Evolutionary conservation across 176 grass and related monocot genomes (phyloP).

Genomic region (Phragmites australis): DNA sequence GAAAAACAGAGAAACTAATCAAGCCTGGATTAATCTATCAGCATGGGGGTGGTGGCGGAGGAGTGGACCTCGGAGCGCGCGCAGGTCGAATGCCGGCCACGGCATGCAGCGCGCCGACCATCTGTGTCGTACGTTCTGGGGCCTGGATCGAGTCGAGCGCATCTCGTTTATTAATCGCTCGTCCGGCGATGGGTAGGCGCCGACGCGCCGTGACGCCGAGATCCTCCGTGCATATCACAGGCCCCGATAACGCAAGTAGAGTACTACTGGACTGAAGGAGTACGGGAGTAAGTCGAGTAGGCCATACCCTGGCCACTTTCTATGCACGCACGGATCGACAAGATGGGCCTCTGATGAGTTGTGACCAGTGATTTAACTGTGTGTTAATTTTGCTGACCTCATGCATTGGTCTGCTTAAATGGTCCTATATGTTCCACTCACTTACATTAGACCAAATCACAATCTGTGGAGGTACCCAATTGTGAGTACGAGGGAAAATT

Average conservation of each 20-base stretch:
- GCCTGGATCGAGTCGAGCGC: neutral
- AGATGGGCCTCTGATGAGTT: neutral
- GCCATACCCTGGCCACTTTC: neutral
- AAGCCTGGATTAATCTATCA: too few species aligned
- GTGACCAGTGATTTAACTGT: neutral
- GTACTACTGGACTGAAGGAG: neutral
- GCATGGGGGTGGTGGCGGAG: neutral
- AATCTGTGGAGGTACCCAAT: too few species aligned
- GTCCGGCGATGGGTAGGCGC: neutral
- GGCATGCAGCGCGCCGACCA: conserved; percentile 29
- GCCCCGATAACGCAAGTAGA: neutral
- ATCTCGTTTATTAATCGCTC: neutral
- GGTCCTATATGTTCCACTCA: neutral
- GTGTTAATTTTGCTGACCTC: neutral
- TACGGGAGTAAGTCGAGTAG: too few species aligned
- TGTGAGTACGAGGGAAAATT: neutral
- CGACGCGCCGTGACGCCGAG: too few species aligned
- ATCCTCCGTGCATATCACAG: neutral
- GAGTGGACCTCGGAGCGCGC: neutral
- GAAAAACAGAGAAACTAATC: too few species aligned
- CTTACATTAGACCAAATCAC: too few species aligned
- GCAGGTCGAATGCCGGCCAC: conserved; percentile 6
- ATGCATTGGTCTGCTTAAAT: neutral
- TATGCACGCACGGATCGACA: neutral
- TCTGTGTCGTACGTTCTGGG: neutral